Percentiles rank a stretch among this genome's conserved stretches.
Evolutionary conservation across 2,329 filamentous ascomycete species (phyloP).

Genomic region (Colletotrichum eremochloae): DNA sequence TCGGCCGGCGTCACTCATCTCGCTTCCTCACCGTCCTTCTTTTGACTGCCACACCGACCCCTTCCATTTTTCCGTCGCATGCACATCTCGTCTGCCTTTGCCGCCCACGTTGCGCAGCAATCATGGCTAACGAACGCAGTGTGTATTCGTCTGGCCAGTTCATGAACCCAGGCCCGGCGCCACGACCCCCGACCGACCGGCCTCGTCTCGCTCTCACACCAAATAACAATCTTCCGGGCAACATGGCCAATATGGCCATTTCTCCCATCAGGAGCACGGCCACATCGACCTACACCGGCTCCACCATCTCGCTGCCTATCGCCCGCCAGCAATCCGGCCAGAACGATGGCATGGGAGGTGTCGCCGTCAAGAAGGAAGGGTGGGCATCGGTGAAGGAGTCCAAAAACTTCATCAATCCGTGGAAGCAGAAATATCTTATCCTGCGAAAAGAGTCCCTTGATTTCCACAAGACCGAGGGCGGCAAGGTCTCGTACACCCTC

Average conservation of each 20-base stretch:
- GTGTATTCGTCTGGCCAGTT: conserved; percentile 77
- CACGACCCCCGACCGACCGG: conserved; percentile 86
- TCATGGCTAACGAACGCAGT: conserved; percentile 55
- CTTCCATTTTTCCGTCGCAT: conserved; percentile 32
- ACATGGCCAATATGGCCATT: conserved; percentile 83
- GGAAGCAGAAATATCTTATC: conserved; percentile 94
- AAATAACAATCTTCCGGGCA: conserved; percentile 79
- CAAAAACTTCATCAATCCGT: conserved; percentile 83
- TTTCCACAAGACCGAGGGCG: conserved; percentile 91
- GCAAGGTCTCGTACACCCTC: conserved; percentile 89
- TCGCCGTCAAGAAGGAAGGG: conserved; percentile 84
- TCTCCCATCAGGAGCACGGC: conserved; percentile 76
- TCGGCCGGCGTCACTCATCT: conserved; percentile 9
- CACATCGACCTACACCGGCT: conserved; percentile 77
- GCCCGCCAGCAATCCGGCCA: conserved; percentile 71
- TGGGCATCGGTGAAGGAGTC: conserved; percentile 93
- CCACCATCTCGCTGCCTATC: conserved; percentile 80
- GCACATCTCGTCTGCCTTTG: conserved; percentile 26
- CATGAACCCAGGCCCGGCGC: conserved; percentile 97
- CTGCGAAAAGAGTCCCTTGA: conserved; percentile 93
- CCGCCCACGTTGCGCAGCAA: conserved; percentile 42
- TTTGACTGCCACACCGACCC: conserved; percentile 19
- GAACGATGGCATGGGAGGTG: conserved; percentile 74
- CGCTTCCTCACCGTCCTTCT: not conserved
- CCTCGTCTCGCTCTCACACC: conserved; percentile 86